phyloP scores from a whole-genome alignment of 352 stramenopile species.

The Saprolegnia parasitica region DNA sequence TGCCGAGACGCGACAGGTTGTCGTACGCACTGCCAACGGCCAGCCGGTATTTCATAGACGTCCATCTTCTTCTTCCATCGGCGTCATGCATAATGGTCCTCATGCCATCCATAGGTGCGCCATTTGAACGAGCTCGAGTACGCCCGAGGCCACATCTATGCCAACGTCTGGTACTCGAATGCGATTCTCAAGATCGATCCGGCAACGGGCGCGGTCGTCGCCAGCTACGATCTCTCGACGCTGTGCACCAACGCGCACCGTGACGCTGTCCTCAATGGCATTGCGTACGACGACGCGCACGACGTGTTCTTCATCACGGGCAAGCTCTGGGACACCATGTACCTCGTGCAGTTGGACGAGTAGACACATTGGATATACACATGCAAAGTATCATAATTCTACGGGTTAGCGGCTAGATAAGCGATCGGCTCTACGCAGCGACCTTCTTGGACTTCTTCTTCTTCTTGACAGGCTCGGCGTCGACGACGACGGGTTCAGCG shows the following conservation, averaged over 20 bases:
- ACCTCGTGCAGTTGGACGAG: conserved; percentile 66
- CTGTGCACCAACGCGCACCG: conserved; percentile 36
- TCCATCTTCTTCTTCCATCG: background rate
- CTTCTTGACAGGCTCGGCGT: conserved; percentile 22
- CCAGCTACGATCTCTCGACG: conserved; percentile 81
- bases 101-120: conserved; percentile 41
- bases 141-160: conserved; percentile 89
- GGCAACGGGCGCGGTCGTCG: conserved; percentile 67
- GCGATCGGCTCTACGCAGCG: background rate
- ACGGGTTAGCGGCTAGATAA: background rate
- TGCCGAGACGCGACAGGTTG: conserved; percentile 58
- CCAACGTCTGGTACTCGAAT: conserved; percentile 93
- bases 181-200: conserved; percentile 92
- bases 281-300: conserved; percentile 85
- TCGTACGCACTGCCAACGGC: conserved; percentile 44
- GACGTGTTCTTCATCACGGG: conserved; percentile 92
- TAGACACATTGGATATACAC: background rate
- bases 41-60: conserved; percentile 28
- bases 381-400: conserved; percentile 20
- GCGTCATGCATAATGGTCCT: background rate
- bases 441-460: conserved; percentile 24
- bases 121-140: conserved; percentile 93
- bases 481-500: background rate
- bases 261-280: conserved; percentile 90
- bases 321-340: conserved; percentile 90